Conservation (phyloP, 148 eudicot genomes). For the Chenopodium suecicum region DNA sequence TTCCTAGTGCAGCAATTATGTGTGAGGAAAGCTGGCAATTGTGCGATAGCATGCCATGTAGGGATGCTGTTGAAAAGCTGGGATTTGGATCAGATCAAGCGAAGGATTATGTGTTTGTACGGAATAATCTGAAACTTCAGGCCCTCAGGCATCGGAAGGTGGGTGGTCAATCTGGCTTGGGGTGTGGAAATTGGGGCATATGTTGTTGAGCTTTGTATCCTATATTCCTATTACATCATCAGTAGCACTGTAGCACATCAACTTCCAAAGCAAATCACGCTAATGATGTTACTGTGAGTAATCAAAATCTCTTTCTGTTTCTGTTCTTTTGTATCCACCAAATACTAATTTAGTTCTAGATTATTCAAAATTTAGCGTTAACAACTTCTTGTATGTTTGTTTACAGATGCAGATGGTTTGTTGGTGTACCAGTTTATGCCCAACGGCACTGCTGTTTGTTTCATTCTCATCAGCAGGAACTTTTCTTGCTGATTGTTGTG, state of each 20-base stretch:
- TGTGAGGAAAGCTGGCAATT: slow-evolving; percentile 36
- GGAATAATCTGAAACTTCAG: slow-evolving; percentile 43
- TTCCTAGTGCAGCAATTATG: slow-evolving; percentile 34
- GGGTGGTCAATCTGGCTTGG: slow-evolving; percentile 8
- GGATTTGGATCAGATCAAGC: slow-evolving; percentile 31
- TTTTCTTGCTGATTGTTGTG: background rate
- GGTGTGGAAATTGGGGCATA: background rate
- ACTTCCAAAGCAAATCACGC: background rate
- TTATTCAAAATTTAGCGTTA: background rate
- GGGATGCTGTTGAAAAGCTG: slow-evolving; percentile 26
- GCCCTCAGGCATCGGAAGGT: slow-evolving; percentile 24
- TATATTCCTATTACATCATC: background rate
- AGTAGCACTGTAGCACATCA: background rate
- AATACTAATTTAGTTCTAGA: too few species aligned
- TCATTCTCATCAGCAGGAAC: background rate
- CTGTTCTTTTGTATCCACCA: background rate
- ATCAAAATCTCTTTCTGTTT: background rate
- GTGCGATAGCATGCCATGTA: slow-evolving; percentile 34
- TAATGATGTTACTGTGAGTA: background rate
- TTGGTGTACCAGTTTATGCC: background rate
- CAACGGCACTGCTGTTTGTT: background rate
- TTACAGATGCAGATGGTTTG: background rate
- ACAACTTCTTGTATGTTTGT: background rate
- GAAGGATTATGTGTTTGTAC: slow-evolving; percentile 41
- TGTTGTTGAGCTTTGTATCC: background rate